Percentiles rank a stretch among this genome's conserved stretches.
Evolutionary conservation across 2,329 filamentous ascomycete species (phyloP).

Genomic region (Alternaria metachromatica): DNA sequence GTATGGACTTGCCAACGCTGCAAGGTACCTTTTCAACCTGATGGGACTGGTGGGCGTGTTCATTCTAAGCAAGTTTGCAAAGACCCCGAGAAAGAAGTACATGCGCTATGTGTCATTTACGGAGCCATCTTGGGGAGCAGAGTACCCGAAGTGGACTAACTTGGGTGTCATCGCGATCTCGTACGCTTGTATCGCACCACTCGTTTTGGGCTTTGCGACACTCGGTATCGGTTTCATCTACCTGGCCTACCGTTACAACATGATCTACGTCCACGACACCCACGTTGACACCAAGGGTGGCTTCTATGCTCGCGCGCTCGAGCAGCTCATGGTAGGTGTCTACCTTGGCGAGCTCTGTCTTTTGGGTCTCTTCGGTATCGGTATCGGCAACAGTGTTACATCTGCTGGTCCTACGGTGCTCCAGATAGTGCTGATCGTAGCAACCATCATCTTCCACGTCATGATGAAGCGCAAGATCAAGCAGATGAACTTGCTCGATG

Average conservation of each 20-base stretch:
- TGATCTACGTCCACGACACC: slow-evolving; percentile 58
- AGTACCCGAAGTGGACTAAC: slow-evolving; percentile 57
- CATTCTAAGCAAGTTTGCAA: slow-evolving; percentile 70
- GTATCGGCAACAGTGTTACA: slow-evolving; percentile 38
- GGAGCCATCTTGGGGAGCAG: slow-evolving; percentile 53
- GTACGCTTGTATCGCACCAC: slow-evolving; percentile 57
- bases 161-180: slow-evolving; percentile 54
- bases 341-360: slow-evolving; percentile 57
- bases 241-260: slow-evolving; percentile 57
- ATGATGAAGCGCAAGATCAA: slow-evolving; percentile 41
- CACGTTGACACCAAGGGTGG: slow-evolving; percentile 56
- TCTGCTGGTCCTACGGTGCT: slow-evolving; percentile 51
- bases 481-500: slow-evolving; percentile 36
- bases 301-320: slow-evolving; percentile 54
- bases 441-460: slow-evolving; percentile 52
- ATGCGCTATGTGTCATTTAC: slow-evolving; percentile 45
- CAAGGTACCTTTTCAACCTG: slow-evolving; percentile 70
- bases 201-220: slow-evolving; percentile 55
- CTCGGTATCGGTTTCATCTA: slow-evolving; percentile 56
- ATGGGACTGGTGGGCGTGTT: slow-evolving; percentile 83
- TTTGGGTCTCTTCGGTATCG: slow-evolving; percentile 55
- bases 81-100: slow-evolving; percentile 53
- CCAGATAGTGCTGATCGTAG: slow-evolving; percentile 50
- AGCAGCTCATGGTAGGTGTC: slow-evolving; percentile 56
- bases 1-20: slow-evolving; percentile 65